These are phyloP conservation scores for Sporothrix sp. DNA, from an alignment of 2,329 filamentous ascomycete genomes.

Conservation along the genomic window DNA sequence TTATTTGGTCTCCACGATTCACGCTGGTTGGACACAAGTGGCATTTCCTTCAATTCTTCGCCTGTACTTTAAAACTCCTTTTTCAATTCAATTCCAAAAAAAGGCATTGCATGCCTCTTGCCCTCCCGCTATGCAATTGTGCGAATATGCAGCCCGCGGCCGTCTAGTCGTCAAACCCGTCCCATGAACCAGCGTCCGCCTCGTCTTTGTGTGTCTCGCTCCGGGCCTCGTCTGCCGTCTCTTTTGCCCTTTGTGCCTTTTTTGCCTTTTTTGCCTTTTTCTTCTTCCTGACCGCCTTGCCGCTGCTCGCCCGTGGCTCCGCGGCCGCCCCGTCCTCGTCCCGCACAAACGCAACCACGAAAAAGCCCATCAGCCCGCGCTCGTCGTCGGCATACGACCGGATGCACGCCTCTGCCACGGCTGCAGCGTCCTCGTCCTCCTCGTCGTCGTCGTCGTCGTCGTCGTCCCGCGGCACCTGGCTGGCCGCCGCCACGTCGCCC, in stretches of 20 bases:
- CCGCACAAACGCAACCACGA: constrained; percentile 77
- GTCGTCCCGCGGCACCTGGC: not conserved
- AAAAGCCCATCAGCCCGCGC: constrained; percentile 87
- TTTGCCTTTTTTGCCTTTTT: not conserved
- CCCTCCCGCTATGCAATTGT: constrained; percentile 5
- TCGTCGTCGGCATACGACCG: constrained; percentile 72
- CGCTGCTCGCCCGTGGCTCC: not conserved
- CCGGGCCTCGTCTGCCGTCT: not conserved
- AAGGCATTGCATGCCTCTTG: not conserved
- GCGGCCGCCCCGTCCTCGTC: constrained; percentile 26
- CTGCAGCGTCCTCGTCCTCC: constrained; percentile 6
- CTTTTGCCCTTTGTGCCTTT: constrained; percentile 1
- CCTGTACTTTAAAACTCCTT: not conserved
- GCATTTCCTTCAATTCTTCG: not conserved
- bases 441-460: not conserved
- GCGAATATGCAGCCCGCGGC: not conserved
- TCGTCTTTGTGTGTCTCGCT: not conserved
- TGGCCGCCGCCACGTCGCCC: constrained; percentile 36
- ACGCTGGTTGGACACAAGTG: constrained; percentile 1
- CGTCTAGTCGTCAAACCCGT: constrained; percentile 19
- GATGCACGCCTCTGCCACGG: constrained; percentile 65
- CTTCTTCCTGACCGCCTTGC: not conserved
- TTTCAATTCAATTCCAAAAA: not conserved
- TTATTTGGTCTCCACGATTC: not conserved
- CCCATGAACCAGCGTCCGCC: constrained; percentile 11